Evolutionary conservation across 257 asterid genomes (phyloP).

Genomic region (Fraxinus excelsior): DNA sequence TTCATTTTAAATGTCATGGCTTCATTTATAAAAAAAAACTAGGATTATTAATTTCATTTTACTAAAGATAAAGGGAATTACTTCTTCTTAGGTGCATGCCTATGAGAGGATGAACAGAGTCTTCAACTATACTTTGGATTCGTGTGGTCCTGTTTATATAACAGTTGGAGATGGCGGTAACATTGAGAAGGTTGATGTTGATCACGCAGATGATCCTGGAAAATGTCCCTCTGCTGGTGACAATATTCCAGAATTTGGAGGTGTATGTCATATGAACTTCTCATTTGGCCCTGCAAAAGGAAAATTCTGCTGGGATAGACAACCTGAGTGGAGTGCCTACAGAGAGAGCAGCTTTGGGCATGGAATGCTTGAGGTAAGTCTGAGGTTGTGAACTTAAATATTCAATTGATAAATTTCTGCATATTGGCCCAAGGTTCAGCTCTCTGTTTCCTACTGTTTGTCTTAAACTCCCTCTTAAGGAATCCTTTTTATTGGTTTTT

Average conservation of each 20-base stretch:
- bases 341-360: slow-evolving; percentile 98
- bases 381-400: neutral
- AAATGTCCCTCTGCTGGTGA: slow-evolving; percentile 68
- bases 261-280: slow-evolving; percentile 67
- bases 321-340: slow-evolving; percentile 95
- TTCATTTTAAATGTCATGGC: neutral
- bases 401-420: neutral
- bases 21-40: neutral
- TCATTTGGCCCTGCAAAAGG: slow-evolving; percentile 74
- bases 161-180: slow-evolving; percentile 94
- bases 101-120: slow-evolving; percentile 87
- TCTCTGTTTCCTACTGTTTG: neutral
- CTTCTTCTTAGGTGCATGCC: slow-evolving; percentile 52
- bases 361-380: slow-evolving; percentile 84
- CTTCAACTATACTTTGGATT: slow-evolving; percentile 67
- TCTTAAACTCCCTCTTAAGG: neutral
- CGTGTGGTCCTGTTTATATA: slow-evolving; percentile 80
- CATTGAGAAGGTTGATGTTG: slow-evolving; percentile 72
- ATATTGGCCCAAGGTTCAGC: neutral
- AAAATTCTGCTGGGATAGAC: slow-evolving; percentile 83
- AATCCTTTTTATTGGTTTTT: neutral
- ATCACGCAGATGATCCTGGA: slow-evolving; percentile 81
- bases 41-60: neutral
- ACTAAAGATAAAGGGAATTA: neutral
- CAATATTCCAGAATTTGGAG: slow-evolving; percentile 68